Percentiles rank a stretch among this genome's conserved stretches.
These are phyloP conservation scores for Podospora fimiseda DNA, from an alignment of 495 filamentous ascomycete species.

Conservation along the genomic window DNA sequence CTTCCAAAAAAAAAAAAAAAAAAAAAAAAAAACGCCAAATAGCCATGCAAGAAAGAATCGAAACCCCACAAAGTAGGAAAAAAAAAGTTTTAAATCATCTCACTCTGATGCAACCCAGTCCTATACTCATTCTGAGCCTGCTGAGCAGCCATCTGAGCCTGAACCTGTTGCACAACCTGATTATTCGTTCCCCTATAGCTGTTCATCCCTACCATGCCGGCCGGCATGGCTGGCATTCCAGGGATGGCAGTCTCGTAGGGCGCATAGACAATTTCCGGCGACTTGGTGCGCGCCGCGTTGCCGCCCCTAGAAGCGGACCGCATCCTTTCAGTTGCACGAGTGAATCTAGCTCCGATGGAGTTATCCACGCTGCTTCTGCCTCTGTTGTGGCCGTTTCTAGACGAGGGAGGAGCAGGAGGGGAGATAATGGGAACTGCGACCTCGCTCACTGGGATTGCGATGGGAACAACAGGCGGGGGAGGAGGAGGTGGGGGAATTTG, in stretches of 20 bases:
- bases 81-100: constrained; percentile 36
- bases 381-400: constrained; percentile 53
- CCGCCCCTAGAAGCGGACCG: constrained; percentile 63
- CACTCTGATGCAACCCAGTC: constrained; percentile 39
- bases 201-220: constrained; percentile 3
- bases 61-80: too few relatives aligned
- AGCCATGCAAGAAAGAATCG: too few relatives aligned
- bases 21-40: too few relatives aligned
- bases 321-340: constrained; percentile 61
- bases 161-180: constrained; percentile 18
- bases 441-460: constrained; percentile 16
- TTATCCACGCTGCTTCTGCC: constrained; percentile 64
- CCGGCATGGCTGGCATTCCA: constrained; percentile 30
- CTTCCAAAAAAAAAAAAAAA: too few relatives aligned
- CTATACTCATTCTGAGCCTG: constrained; percentile 31
- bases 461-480: constrained; percentile 17
- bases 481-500: constrained; percentile 12
- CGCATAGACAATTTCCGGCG: constrained; percentile 31
- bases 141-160: constrained; percentile 17
- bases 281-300: constrained; percentile 29
- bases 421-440: constrained; percentile 29
- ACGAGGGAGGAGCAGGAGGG: constrained; percentile 25
- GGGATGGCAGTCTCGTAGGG: constrained; percentile 49
- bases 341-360: constrained; percentile 47
- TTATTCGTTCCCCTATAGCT: constrained; percentile 11